Evolutionary conservation across 1,284 basidiomycete genomes (phyloP).

Genomic region (Athelia sp.): DNA sequence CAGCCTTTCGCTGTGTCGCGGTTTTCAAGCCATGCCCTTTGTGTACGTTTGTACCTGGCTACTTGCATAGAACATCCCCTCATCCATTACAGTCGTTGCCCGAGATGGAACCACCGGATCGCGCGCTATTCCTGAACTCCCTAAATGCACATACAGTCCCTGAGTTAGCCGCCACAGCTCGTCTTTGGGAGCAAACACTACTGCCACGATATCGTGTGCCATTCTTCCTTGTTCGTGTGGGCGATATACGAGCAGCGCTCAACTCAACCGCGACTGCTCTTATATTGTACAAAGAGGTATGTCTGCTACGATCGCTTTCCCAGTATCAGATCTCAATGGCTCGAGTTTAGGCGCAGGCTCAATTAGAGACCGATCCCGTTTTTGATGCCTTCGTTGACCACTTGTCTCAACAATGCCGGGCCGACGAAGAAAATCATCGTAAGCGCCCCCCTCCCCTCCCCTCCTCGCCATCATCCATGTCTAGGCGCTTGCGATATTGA

Average conservation of each 20-base stretch:
- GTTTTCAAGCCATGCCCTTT: neutral
- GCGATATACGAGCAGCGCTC: neutral
- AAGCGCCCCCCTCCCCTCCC: neutral
- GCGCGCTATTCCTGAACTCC: neutral
- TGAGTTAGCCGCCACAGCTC: neutral
- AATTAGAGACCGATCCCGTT: neutral
- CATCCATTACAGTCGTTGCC: neutral
- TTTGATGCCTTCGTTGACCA: neutral
- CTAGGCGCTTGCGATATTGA: neutral
- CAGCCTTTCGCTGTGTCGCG: neutral
- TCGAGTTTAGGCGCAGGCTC: neutral
- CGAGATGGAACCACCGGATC: neutral
- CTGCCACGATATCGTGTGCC: neutral
- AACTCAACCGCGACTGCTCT: constrained; percentile 1
- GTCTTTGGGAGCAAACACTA: neutral
- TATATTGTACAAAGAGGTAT: constrained; percentile 6
- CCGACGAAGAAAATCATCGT: constrained; percentile 1
- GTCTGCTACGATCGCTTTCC: neutral
- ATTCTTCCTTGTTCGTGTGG: neutral
- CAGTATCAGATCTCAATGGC: neutral
- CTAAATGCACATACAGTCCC: neutral
- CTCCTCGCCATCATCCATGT: neutral
- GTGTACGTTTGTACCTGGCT: neutral
- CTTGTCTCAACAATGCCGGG: neutral
- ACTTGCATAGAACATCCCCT: neutral